A percentile compares a stretch with the other conserved stretches of the same genome.
Evolutionary conservation across 176 grass and related monocot species (phyloP).

Genomic region (Tillandsia leiboldiana): DNA sequence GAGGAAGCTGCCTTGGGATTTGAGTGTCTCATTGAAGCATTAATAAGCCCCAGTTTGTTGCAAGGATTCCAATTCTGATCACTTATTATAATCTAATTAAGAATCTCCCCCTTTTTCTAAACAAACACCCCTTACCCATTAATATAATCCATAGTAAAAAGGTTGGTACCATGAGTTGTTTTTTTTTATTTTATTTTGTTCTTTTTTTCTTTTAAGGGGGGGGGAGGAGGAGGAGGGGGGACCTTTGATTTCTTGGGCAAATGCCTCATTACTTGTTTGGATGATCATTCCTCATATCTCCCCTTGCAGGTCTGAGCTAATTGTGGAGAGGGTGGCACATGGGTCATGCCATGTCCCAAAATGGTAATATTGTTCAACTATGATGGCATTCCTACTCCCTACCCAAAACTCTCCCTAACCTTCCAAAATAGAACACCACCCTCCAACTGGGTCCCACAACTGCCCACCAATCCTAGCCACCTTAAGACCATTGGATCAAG

Average conservation of each 20-base stretch:
- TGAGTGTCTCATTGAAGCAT: neutral
- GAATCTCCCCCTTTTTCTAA: neutral
- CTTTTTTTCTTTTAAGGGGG: too few relatives aligned
- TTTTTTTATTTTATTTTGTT: too few relatives aligned
- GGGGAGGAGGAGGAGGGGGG: too few relatives aligned
- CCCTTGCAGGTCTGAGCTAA: neutral
- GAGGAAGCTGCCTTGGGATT: neutral
- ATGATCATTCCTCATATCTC: neutral
- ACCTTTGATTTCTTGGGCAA: too few relatives aligned
- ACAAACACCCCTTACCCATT: neutral
- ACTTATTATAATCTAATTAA: neutral
- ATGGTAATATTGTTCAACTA: neutral
- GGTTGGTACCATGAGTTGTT: neutral
- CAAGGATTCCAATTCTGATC: neutral
- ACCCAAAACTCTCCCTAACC: neutral
- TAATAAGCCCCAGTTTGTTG: neutral
- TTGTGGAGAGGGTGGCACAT: neutral
- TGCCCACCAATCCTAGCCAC: neutral
- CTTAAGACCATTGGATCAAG: neutral
- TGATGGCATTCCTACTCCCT: neutral
- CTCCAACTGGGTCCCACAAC: neutral
- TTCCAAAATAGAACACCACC: neutral
- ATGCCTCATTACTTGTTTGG: neutral
- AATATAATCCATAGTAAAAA: neutral
- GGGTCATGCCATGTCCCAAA: neutral